phyloP scores from a whole-genome alignment of 495 filamentous ascomycete genomes.

The Penicillium dipodomyicola region DNA sequence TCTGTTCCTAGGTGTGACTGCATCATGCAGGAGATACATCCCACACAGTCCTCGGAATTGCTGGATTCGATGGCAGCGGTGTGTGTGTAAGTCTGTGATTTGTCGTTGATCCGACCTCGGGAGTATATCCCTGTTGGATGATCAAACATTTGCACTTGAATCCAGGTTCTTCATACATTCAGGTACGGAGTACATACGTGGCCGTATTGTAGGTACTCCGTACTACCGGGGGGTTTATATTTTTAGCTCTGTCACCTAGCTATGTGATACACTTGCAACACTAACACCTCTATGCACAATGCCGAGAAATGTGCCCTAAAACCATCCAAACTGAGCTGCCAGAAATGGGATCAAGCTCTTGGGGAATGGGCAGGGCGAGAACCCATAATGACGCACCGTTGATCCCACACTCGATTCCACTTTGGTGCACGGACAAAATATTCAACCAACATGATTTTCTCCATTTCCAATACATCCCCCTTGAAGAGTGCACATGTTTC shows the following conservation, averaged over 20 bases:
- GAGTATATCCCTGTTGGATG: neutral
- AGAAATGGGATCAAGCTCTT: too few relatives aligned
- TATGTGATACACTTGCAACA: neutral
- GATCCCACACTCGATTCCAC: too few relatives aligned
- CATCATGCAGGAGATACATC: constrained; percentile 1
- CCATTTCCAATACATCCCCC: too few relatives aligned
- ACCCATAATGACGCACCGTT: too few relatives aligned
- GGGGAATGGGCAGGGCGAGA: too few relatives aligned
- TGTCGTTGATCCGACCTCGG: neutral
- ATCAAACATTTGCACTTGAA: neutral
- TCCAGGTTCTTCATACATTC: neutral
- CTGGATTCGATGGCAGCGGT: constrained; percentile 7
- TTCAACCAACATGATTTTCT: too few relatives aligned
- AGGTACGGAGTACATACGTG: neutral
- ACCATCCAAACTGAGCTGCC: too few relatives aligned
- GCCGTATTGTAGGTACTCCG: neutral
- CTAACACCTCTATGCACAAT: neutral
- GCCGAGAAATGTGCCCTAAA: neutral
- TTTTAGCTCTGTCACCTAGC: neutral
- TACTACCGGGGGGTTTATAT: neutral
- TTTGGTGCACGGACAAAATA: too few relatives aligned
- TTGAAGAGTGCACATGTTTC: too few relatives aligned
- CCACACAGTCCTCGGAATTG: neutral
- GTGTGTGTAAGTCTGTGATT: neutral
- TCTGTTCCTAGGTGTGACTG: neutral